These are phyloP conservation scores for Calendula officinalis DNA, from an alignment of 129 eudicot species.

Conservation along the genomic window DNA sequence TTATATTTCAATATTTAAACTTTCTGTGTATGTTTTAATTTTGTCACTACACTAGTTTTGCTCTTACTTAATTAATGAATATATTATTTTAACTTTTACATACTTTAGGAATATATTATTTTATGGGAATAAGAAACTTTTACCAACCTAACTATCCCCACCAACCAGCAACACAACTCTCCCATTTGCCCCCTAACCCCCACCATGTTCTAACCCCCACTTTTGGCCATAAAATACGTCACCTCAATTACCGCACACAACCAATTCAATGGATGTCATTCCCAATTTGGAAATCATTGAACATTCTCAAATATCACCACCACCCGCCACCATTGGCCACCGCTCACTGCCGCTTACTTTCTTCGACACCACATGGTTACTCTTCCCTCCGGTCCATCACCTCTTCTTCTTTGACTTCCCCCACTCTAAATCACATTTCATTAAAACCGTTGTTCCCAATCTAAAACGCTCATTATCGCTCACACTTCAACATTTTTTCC, in stretches of 20 bases:
- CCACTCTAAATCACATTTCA: conserved; percentile 35
- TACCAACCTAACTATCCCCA: background rate
- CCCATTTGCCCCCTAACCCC: conserved; percentile 3
- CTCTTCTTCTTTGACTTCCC: conserved; percentile 45
- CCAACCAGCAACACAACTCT: conserved; percentile 23
- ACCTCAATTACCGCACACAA: background rate
- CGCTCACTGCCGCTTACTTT: conserved; percentile 42
- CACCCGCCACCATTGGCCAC: conserved; percentile 33
- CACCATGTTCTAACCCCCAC: conserved; percentile 13
- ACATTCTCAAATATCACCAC: conserved; percentile 32
- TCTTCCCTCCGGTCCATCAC: conserved; percentile 41
- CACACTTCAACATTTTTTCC: conserved; percentile 43
- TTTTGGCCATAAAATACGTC: conserved; percentile 6
- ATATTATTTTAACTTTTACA: too few species aligned
- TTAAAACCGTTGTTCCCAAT: conserved; percentile 33
- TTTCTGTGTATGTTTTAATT: too few species aligned
- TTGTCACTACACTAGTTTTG: too few species aligned
- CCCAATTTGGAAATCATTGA: conserved; percentile 30
- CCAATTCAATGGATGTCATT: conserved; percentile 12
- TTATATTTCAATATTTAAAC: too few species aligned
- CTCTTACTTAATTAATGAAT: too few species aligned
- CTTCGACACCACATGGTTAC: conserved; percentile 46
- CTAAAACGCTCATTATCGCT: conserved; percentile 44
- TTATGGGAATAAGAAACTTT: background rate
- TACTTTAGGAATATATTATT: background rate